Conservation (phyloP, 495 filamentous ascomycete genomes). For the Echria macrotheca region DNA sequence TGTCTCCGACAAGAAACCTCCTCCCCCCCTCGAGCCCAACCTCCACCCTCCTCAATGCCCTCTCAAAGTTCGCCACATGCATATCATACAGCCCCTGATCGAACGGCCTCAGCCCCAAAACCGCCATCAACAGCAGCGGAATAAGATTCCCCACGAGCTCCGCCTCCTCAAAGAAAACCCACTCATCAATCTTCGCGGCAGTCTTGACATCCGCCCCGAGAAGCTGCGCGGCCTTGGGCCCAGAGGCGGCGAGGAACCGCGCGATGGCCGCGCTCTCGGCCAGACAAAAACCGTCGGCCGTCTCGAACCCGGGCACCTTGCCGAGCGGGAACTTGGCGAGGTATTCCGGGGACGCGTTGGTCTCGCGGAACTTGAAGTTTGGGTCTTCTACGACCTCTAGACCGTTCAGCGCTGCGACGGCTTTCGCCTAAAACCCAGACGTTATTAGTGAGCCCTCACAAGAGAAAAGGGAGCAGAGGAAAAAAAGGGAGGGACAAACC, state of each 20-base stretch:
- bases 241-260: conserved; percentile 49
- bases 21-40: conserved; percentile 29
- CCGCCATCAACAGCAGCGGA: conserved; percentile 26
- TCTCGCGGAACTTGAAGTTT: conserved; percentile 37
- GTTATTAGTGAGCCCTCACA: too few species aligned
- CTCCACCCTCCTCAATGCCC: conserved; percentile 41
- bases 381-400: conserved; percentile 37
- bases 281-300: conserved; percentile 46
- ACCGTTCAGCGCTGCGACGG: conserved; percentile 49
- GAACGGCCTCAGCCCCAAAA: conserved; percentile 34
- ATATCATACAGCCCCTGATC: conserved; percentile 33
- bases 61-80: conserved; percentile 21
- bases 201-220: conserved; percentile 42
- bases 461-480: background rate
- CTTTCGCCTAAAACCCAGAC: conserved; percentile 35
- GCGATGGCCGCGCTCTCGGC: conserved; percentile 52
- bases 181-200: conserved; percentile 46
- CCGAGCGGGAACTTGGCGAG: conserved; percentile 57
- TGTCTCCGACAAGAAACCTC: conserved; percentile 45
- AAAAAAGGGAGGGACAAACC: conserved; percentile 27
- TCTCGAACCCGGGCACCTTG: conserved; percentile 55
- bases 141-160: conserved; percentile 36
- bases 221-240: conserved; percentile 47
- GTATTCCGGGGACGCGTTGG: conserved; percentile 48
- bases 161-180: conserved; percentile 43